Evolutionary conservation across 148 eudicot species (phyloP), one percentile per base, ranked within the genome.

Genomic region (Amaranthus hypochondriacus): DNA sequence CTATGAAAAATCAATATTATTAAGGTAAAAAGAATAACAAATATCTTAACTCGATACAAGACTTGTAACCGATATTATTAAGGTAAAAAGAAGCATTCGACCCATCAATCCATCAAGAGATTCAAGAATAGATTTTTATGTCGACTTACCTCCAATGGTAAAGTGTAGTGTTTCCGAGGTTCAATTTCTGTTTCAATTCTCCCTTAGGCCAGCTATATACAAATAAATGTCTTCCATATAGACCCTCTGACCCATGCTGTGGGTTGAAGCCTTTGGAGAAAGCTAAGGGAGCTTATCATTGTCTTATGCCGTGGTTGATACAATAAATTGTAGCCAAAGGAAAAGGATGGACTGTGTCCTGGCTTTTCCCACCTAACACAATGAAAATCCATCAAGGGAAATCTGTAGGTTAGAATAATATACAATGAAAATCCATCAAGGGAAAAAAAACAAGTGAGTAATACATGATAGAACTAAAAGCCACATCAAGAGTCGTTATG

Each of bases 131-230:
- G 66, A 28, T 47, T 59, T 50, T 50, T 5, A 44, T 47, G 53
- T 7, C 56, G 58, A 72, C 55, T 46, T 47, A 93, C 98, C 98
- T 96, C 99, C 69, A 96, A 84, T 55, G 99, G 99, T 48, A 96
- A 39, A 92, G 88, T 48, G 96, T 97, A 7, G 86, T 84, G 70
- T 76, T 81, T 53, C 97, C 99, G 72, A 96, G 96, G 79, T 96
- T 97, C 80, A 96, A 66, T 51, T 94, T 96, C 81, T 96, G 95
- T 67, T 89, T 90, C 10, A 96, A 69, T 83, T 92, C 99, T 63
- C 99, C 99, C 44, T 69, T 94, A 21, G 99, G 99, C 97, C 96
- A 96, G 86, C 87, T 90, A 68, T 96, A 96, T 62, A 96, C 92
- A 55, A 78, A 89, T 77, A 96, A 77, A 83, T 96, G 97, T 72